Percentiles rank a stretch among this genome's conserved stretches.
Conservation (phyloP, 176 grass and related monocot species). For the Cenchrus purpureus region DNA sequence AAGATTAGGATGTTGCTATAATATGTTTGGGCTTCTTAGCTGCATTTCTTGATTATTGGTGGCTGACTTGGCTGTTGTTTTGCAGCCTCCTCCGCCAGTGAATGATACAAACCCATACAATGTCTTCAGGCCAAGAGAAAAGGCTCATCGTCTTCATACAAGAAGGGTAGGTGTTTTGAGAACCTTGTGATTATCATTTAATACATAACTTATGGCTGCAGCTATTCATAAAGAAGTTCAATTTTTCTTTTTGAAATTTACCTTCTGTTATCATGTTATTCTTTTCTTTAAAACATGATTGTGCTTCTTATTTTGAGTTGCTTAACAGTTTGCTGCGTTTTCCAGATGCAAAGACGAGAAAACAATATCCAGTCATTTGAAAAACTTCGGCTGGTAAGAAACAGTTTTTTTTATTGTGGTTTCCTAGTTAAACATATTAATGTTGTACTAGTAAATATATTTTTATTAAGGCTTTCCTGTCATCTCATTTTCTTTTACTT, state of each 20-base stretch:
- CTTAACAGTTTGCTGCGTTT: slow-evolving; percentile 31
- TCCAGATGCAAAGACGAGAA: slow-evolving; percentile 99
- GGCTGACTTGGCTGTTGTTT: slow-evolving; percentile 43
- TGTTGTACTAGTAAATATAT: background rate
- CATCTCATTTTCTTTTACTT: background rate
- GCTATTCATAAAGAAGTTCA: slow-evolving; percentile 5
- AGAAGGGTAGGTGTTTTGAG: slow-evolving; percentile 76
- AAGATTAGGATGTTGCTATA: slow-evolving; percentile 3
- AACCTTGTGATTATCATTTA: slow-evolving; percentile 3
- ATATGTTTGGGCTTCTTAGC: slow-evolving; percentile 26
- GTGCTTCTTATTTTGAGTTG: slow-evolving; percentile 15
- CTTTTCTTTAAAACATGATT: slow-evolving; percentile 10
- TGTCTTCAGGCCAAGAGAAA: slow-evolving; percentile 99
- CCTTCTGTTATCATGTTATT: background rate
- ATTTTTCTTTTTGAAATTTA: background rate
- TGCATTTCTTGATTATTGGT: slow-evolving; percentile 30
- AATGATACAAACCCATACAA: slow-evolving; percentile 99
- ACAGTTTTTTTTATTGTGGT: slow-evolving; percentile 1
- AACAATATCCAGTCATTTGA: slow-evolving; percentile 97
- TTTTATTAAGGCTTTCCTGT: background rate
- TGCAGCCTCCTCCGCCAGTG: slow-evolving; percentile 91
- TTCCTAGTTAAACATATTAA: background rate
- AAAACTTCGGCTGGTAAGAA: slow-evolving; percentile 81
- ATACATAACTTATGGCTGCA: slow-evolving; percentile 7
- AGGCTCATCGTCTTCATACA: slow-evolving; percentile 88